Conservation (phyloP, 257 asterid genomes). For the Petunia secreta region DNA sequence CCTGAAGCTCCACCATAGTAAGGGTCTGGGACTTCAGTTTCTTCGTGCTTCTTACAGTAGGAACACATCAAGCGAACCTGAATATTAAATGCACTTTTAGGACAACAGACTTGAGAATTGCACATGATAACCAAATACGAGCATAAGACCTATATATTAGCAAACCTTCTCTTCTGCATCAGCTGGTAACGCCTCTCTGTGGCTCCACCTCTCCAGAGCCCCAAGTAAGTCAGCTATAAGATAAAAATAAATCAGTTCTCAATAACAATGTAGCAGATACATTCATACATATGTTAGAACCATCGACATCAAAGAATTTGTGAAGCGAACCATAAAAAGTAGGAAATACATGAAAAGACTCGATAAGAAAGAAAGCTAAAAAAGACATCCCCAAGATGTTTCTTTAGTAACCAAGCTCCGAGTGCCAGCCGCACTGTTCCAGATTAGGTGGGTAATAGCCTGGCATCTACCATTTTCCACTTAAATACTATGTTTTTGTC, state of each 20-base stretch:
- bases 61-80: conserved; percentile 77
- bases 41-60: conserved; percentile 73
- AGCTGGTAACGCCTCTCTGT: conserved; percentile 58
- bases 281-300: not conserved
- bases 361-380: no score
- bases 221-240: conserved; percentile 57
- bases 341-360: not conserved
- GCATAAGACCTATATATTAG: not conserved
- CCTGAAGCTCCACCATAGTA: conserved; percentile 89
- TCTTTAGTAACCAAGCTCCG: no score
- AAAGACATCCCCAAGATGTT: not conserved
- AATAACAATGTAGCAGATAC: not conserved
- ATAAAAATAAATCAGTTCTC: not conserved
- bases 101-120: not conserved
- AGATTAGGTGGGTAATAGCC: no score
- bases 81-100: conserved; percentile 14
- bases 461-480: no score
- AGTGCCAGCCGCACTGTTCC: no score
- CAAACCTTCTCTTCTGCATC: conserved; percentile 66
- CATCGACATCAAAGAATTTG: not conserved
- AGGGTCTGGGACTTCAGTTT: conserved; percentile 86
- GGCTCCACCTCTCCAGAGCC: conserved; percentile 80
- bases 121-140: conserved; percentile 16
- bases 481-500: no score
- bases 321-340: not conserved